Conservation (phyloP, 192 early-diverging fungal species). For the Podila verticillata region DNA sequence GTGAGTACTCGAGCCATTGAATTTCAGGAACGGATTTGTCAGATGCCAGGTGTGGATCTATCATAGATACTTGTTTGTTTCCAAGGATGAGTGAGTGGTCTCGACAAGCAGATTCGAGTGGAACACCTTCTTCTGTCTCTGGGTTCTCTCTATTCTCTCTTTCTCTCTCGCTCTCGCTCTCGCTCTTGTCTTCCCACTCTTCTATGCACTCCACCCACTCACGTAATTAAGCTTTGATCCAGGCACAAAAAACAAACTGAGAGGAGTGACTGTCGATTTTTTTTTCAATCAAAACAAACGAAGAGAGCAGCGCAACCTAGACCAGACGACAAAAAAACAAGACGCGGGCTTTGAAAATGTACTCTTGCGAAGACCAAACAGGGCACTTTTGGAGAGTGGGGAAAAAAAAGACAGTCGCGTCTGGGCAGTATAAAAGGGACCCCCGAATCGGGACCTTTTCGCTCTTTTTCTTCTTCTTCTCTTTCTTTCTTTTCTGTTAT, state of each 20-base stretch:
- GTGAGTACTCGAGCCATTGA: too few relatives aligned
- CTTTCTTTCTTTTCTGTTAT: constrained; percentile 33
- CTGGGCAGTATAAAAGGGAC: not conserved
- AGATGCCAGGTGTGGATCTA: too few relatives aligned
- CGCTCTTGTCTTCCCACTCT: not conserved
- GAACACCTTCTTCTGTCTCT: too few relatives aligned
- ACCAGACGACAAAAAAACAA: not conserved
- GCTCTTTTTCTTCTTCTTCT: constrained; percentile 36
- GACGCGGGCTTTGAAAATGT: not conserved
- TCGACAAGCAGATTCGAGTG: too few relatives aligned
- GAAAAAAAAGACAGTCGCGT: too few relatives aligned
- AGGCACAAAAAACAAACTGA: not conserved
- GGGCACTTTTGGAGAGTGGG: too few relatives aligned
- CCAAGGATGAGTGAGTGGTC: too few relatives aligned
- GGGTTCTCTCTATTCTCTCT: not conserved
- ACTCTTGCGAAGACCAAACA: too few relatives aligned
- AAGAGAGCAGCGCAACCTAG: not conserved
- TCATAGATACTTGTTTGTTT: too few relatives aligned
- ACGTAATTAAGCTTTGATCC: not conserved
- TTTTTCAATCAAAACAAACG: not conserved
- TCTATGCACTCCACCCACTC: not conserved
- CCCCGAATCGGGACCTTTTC: not conserved
- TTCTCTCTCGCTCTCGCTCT: not conserved
- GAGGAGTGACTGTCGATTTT: not conserved
- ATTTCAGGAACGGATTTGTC: too few relatives aligned